Conservation (phyloP, 495 filamentous ascomycete species). For the Echria macrotheca region DNA sequence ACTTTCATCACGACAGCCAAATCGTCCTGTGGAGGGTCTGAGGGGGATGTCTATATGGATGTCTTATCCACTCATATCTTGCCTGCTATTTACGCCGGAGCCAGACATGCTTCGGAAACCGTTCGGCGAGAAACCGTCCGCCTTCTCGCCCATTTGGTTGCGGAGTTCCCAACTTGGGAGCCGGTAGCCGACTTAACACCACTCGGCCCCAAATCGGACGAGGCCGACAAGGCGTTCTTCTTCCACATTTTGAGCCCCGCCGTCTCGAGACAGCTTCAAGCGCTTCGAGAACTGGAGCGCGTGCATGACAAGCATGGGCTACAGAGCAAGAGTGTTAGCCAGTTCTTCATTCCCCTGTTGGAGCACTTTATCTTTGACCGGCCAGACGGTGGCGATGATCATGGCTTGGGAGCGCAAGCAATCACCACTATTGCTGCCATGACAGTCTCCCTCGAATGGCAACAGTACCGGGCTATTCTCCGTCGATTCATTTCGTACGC, state of each 20-base stretch:
- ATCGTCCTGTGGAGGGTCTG: constrained; percentile 24
- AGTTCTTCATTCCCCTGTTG: constrained; percentile 84
- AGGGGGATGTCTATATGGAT: constrained; percentile 35
- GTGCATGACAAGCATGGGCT: constrained; percentile 59
- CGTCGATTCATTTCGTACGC: constrained; percentile 75
- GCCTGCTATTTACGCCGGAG: constrained; percentile 68
- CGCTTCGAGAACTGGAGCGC: constrained; percentile 66
- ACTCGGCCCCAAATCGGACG: constrained; percentile 68
- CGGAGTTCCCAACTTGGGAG: constrained; percentile 59
- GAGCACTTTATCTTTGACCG: constrained; percentile 90
- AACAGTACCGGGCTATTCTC: constrained; percentile 79
- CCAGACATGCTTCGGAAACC: constrained; percentile 71
- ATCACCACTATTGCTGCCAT: constrained; percentile 68
- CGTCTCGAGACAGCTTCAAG: constrained; percentile 77
- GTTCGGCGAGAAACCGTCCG: constrained; percentile 75
- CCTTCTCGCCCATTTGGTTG: constrained; percentile 72
- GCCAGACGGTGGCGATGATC: constrained; percentile 67
- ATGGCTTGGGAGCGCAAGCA: constrained; percentile 80
- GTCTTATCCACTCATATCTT: constrained; percentile 60
- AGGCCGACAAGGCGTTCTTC: constrained; percentile 82
- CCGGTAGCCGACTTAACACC: constrained; percentile 68
- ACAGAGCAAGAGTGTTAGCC: constrained; percentile 67
- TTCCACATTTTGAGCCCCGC: constrained; percentile 88
- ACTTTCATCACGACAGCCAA: constrained; percentile 64
- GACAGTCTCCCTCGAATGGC: constrained; percentile 76